Percentiles rank a stretch among this genome's conserved stretches.
Conservation (phyloP, 2,329 filamentous ascomycete species). For the Diaporthe capsici region DNA sequence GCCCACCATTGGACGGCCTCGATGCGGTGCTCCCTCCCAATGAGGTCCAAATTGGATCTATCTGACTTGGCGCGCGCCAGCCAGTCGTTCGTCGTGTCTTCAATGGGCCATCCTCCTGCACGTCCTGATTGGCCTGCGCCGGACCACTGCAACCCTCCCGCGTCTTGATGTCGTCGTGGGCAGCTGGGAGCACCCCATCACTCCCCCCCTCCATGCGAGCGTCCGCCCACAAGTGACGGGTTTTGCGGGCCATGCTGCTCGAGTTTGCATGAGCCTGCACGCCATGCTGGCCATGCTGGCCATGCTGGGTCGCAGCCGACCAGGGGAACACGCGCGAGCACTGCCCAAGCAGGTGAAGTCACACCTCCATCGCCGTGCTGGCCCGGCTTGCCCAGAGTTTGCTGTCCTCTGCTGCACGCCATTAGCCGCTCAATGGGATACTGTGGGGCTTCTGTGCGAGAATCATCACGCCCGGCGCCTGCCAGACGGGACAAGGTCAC, state of each 20-base stretch:
- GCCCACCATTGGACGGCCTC: conserved; percentile 37
- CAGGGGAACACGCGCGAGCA: conserved; percentile 16
- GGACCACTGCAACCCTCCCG: conserved; percentile 38
- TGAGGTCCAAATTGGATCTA: conserved; percentile 33
- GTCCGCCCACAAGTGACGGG: conserved; percentile 19
- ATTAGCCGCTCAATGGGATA: conserved; percentile 39
- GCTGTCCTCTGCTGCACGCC: conserved; percentile 23
- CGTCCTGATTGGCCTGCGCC: conserved; percentile 36
- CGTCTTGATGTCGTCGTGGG: conserved; percentile 35
- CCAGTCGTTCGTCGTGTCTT: conserved; percentile 38
- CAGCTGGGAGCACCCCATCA: conserved; percentile 28
- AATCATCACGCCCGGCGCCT: conserved; percentile 22
- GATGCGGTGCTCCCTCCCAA: conserved; percentile 9
- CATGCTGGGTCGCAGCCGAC: conserved; percentile 3
- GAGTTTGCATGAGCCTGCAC: conserved; percentile 37
- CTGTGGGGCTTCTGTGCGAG: conserved; percentile 35
- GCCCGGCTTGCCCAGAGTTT: conserved; percentile 23
- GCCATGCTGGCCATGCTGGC: not conserved
- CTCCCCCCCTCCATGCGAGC: not conserved
- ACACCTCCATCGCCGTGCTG: conserved; percentile 38
- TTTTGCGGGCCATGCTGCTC: conserved; percentile 15
- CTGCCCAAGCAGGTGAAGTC: conserved; percentile 35
- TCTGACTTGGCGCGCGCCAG: conserved; percentile 42
- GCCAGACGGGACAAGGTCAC: conserved; percentile 16
- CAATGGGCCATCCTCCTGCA: conserved; percentile 28